Evolutionary conservation across 352 stramenopile species (phyloP).

Genomic region (Phytophthora sp.): DNA sequence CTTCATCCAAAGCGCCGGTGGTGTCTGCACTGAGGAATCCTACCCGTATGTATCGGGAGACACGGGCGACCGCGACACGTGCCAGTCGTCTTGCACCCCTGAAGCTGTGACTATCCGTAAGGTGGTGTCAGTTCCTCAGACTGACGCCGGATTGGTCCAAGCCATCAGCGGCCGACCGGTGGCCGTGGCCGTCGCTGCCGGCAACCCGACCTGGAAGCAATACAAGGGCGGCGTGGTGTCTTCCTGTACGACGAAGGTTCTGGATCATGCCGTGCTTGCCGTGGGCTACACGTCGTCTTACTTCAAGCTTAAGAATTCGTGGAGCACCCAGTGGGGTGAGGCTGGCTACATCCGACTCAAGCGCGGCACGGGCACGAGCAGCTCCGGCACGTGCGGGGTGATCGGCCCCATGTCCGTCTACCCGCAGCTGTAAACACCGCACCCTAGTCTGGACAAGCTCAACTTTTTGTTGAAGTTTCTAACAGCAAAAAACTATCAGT

Average conservation of each 20-base stretch:
- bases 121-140: constrained; percentile 71
- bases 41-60: constrained; percentile 86
- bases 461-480: too few relatives aligned
- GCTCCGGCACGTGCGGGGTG: constrained; percentile 55
- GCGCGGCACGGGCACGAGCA: constrained; percentile 60
- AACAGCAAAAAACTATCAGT: too few relatives aligned
- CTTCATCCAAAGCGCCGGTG: constrained; percentile 85
- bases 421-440: constrained; percentile 56
- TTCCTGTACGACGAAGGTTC: constrained; percentile 75
- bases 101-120: constrained; percentile 45
- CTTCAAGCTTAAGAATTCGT: constrained; percentile 99
- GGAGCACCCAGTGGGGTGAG: constrained; percentile 94
- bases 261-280: constrained; percentile 98
- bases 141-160: constrained; percentile 78
- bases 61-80: constrained; percentile 30
- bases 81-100: constrained; percentile 42
- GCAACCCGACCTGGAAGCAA: constrained; percentile 97
- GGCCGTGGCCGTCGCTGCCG: constrained; percentile 94
- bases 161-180: constrained; percentile 94
- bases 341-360: constrained; percentile 94
- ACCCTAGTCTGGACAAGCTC: too few relatives aligned
- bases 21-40: constrained; percentile 73
- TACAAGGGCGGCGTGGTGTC: constrained; percentile 95
- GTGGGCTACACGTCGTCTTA: constrained; percentile 92
- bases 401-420: constrained; percentile 66